Evolutionary conservation across 2,329 filamentous ascomycete species (phyloP).

Genomic region (Alternaria triticimaculans): DNA sequence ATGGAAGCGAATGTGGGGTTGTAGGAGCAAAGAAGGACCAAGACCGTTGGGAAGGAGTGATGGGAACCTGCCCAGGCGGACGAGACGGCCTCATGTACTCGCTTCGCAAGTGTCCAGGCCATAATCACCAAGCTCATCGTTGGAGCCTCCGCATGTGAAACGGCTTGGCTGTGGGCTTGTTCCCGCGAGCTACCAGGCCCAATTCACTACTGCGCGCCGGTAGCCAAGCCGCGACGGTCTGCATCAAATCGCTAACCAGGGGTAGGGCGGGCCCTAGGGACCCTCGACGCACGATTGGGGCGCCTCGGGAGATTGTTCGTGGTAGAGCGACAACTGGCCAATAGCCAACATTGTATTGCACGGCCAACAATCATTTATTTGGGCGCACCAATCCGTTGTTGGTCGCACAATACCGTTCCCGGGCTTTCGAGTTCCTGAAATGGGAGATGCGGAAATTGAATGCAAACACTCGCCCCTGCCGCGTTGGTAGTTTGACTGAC

Average conservation of each 20-base stretch:
- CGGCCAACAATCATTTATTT: neutral
- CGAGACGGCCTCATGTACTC: conserved; percentile 39
- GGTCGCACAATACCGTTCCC: conserved; percentile 1
- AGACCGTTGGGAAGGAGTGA: conserved; percentile 15
- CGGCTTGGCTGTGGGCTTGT: conserved; percentile 40
- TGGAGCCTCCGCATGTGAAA: conserved; percentile 45
- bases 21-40: conserved; percentile 30
- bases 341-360: neutral
- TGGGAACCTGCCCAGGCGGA: conserved; percentile 13
- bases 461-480: conserved; percentile 13
- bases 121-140: conserved; percentile 43
- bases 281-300: conserved; percentile 24
- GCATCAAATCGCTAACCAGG: neutral
- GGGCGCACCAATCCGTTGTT: neutral
- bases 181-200: conserved; percentile 36
- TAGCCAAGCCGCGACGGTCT: conserved; percentile 22
- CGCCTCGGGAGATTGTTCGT: conserved; percentile 22
- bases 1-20: conserved; percentile 28
- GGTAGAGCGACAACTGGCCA: conserved; percentile 1
- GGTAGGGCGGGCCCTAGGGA: neutral
- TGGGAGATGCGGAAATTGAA: conserved; percentile 12
- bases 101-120: conserved; percentile 27
- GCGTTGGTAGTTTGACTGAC: neutral
- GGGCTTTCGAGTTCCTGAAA: conserved; percentile 5
- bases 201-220: conserved; percentile 28